Conservation (phyloP, 2,329 filamentous ascomycete species). For the Cladorrhinum sp. region DNA sequence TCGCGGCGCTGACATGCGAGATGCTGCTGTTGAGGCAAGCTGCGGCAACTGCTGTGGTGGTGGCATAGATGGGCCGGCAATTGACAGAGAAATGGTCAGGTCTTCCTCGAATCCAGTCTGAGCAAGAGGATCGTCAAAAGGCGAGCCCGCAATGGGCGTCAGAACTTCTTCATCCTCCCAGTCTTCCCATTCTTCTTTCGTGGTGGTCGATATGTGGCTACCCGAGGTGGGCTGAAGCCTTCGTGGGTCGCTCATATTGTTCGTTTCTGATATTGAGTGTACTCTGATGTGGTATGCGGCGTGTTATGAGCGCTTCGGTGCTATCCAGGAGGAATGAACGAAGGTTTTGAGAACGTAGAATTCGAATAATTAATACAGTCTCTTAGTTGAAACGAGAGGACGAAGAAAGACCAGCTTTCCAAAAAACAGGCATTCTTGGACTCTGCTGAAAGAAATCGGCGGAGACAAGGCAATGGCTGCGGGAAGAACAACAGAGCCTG, state of each 20-base stretch:
- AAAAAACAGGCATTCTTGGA: constrained; percentile 12
- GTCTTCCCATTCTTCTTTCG: constrained; percentile 50
- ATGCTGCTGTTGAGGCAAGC: constrained; percentile 29
- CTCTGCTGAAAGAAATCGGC: constrained; percentile 10
- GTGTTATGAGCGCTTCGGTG: not conserved
- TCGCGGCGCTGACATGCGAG: constrained; percentile 38
- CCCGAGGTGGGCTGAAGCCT: constrained; percentile 21
- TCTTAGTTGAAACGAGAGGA: constrained; percentile 7
- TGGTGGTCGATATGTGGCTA: constrained; percentile 17
- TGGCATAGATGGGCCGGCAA: constrained; percentile 1
- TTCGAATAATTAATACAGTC: constrained; percentile 1
- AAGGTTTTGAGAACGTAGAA: not conserved
- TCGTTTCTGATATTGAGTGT: not conserved
- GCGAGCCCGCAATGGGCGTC: constrained; percentile 37
- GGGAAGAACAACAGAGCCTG: constrained; percentile 8
- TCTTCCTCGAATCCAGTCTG: constrained; percentile 10
- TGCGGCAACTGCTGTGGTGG: constrained; percentile 6
- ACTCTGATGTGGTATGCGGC: not conserved
- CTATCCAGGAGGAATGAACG: not conserved
- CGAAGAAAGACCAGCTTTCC: constrained; percentile 7
- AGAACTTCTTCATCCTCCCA: constrained; percentile 50
- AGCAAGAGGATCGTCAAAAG: constrained; percentile 34
- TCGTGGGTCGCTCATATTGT: constrained; percentile 29
- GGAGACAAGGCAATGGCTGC: constrained; percentile 6
- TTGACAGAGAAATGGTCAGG: constrained; percentile 7